Evolutionary conservation across 371 early-diverging fungal genomes (phyloP).

Genomic region (Rhizopus delemar): DNA sequence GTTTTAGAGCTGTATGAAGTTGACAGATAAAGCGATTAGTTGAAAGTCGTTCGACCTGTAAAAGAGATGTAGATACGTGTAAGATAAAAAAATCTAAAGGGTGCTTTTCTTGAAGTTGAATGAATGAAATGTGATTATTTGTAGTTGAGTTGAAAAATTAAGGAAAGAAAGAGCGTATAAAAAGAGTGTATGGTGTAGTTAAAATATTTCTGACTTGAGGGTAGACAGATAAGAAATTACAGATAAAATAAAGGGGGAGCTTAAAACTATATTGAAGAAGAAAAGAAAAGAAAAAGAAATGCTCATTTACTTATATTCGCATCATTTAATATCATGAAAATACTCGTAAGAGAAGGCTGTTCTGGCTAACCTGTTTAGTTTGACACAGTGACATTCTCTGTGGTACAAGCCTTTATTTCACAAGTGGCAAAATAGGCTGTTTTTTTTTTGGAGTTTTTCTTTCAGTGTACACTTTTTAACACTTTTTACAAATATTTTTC

Average conservation of each 20-base stretch:
- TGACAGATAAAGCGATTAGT: too few species aligned
- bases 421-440: too few species aligned
- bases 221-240: neutral
- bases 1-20: too few species aligned
- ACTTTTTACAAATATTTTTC: too few species aligned
- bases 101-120: neutral
- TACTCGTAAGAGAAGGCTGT: neutral
- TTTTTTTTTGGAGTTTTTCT: too few species aligned
- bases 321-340: neutral
- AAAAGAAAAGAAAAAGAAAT: neutral
- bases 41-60: too few species aligned
- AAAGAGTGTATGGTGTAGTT: neutral
- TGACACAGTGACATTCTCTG: neutral
- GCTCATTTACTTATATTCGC: constrained; percentile 8
- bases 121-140: neutral
- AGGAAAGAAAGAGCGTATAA: neutral
- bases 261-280: neutral
- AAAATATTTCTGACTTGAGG: neutral
- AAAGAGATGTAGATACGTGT: too few species aligned
- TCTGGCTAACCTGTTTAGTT: neutral
- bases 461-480: too few species aligned
- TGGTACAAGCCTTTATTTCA: too few species aligned
- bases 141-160: neutral
- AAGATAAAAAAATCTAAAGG: neutral
- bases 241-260: neutral